Percentiles rank a stretch among this genome's conserved stretches.
Conservation (phyloP, 179 eudicot species). For the Dionaea muscipula region DNA sequence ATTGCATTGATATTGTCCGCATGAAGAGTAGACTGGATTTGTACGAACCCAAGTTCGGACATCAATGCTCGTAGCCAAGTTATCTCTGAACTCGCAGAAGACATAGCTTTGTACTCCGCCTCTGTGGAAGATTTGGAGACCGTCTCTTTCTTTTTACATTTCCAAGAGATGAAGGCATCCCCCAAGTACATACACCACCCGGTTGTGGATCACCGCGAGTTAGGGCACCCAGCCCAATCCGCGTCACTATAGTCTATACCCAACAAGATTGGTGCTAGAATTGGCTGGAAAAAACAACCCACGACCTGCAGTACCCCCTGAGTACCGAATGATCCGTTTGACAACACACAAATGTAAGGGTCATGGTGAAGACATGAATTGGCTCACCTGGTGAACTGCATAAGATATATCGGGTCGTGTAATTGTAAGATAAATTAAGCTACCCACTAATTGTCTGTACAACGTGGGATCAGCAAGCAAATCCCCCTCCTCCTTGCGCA, state of each 20-base stretch:
- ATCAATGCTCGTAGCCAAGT: neutral
- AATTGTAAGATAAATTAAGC: neutral
- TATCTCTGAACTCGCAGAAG: neutral
- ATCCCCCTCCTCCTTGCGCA: neutral
- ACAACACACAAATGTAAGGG: neutral
- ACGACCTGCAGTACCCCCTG: too few relatives aligned
- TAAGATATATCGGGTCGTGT: too few relatives aligned
- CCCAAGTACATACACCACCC: too few relatives aligned
- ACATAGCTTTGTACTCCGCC: too few relatives aligned
- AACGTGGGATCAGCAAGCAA: neutral
- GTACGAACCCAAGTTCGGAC: neutral
- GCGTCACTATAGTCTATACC: neutral
- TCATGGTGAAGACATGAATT: neutral
- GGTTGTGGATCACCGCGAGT: neutral
- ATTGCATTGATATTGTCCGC: neutral
- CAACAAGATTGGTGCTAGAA: too few relatives aligned
- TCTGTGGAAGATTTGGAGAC: too few relatives aligned
- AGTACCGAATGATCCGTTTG: neutral
- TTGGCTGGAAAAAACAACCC: too few relatives aligned
- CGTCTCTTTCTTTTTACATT: neutral
- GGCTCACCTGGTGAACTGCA: neutral
- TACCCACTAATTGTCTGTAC: neutral
- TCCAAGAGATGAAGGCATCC: neutral
- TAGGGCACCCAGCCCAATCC: neutral
- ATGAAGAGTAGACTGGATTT: neutral